Evolutionary conservation across 495 filamentous ascomycete species (phyloP), one percentile per base, ranked within the genome.

Genomic region (Clohesyomyces aquaticus): DNA sequence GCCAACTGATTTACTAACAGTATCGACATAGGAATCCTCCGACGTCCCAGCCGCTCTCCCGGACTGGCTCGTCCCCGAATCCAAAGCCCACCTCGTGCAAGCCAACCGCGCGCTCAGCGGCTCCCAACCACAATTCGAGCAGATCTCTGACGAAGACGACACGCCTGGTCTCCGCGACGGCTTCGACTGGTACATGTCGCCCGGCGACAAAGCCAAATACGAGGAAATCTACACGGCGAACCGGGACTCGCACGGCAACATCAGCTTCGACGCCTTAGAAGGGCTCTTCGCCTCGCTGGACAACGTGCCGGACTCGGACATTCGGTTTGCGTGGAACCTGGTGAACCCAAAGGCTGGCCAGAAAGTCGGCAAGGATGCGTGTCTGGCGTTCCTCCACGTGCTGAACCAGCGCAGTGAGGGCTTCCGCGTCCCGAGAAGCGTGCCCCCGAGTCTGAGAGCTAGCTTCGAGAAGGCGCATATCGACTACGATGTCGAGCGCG

Each of bases 101-200:
- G 94, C 94, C 8, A 89, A 78, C 64, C 85, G 89, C 53, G 94
- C 95, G 42, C 79, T 98, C 56, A 88, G 85, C 41, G 85, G 84
- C 55, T 82, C 85, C 42, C 88, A 86, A 58, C 82, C 87, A 32
- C 83, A 88, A 63, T 96, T 97, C 76, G 91, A 96, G 76, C 82
- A 91, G 64, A 79, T 85, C 47, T 82, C 86, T 59, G 89, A 93
- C 63, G 88, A 91, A 64, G 71, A 74, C 28, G 91, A 93, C 71
- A 84, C 83, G 21, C 84, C 85, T 3, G 91, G 94, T 4, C 77
- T 98, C 55, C 96, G 94, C 73, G 90, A 96, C 77, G 92, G 93
- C 0, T 98, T 98, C 76, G 94, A 98, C 75, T 98, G 94, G 94
- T 98, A 98, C 77, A 98, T 98, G 92, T 89, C 84, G 62, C 94